Percentiles rank a stretch among this genome's conserved stretches.
These are phyloP conservation scores for Pontederia crassipes DNA, from an alignment of 176 grass and related monocot species.

Conservation along the genomic window DNA sequence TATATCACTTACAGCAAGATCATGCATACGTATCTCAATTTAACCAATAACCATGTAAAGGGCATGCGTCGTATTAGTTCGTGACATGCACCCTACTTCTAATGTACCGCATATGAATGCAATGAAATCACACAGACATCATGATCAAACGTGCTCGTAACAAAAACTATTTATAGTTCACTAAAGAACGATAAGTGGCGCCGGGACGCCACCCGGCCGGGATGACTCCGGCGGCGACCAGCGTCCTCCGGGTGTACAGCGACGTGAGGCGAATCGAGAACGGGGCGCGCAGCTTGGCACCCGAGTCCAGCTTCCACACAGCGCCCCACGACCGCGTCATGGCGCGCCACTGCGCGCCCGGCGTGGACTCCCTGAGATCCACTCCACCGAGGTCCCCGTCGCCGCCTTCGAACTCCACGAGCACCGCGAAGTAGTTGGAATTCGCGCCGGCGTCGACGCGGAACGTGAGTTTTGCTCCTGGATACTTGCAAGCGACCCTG, in stretches of 20 bases:
- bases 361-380: constrained; percentile 35
- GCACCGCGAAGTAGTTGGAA: constrained; percentile 34
- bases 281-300: constrained; percentile 32
- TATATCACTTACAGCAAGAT: no score
- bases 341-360: constrained; percentile 20
- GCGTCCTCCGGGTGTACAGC: constrained; percentile 24
- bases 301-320: constrained; percentile 37
- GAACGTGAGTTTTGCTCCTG: constrained; percentile 31
- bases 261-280: constrained; percentile 47
- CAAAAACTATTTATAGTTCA: constrained; percentile 24
- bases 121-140: not conserved
- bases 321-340: constrained; percentile 60
- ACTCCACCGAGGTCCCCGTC: constrained; percentile 42
- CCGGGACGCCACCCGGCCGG: constrained; percentile 38
- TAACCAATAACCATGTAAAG: no score
- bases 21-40: no score
- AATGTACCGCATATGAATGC: no score
- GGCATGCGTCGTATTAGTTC: no score
- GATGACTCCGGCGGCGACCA: constrained; percentile 41
- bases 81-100: no score
- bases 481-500: constrained; percentile 45
- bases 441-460: constrained; percentile 45
- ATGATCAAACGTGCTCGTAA: constrained; percentile 14
- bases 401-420: constrained; percentile 37
- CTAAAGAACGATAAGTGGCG: constrained; percentile 27